Base-by-base conservation (phyloP, 768 basidiomycete species). In the Hygrophoropsis aurantiaca region DNA sequence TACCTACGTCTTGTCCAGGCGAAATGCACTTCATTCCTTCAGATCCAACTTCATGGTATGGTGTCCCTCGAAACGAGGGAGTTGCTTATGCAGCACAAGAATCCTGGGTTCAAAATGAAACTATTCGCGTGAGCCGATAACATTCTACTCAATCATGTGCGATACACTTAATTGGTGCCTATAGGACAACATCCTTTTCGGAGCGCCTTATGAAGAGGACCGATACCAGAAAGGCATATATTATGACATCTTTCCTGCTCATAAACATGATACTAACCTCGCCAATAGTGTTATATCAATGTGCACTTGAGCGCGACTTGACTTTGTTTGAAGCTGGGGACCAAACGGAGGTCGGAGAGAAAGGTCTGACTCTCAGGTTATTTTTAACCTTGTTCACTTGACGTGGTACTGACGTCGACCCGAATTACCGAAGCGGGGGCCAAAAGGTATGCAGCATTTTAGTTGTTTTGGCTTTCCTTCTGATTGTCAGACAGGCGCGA, bases 41-140 rank as follows among this genome's bases (percentile, higher is more conserved):
- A 7, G 61, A 66, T 2, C 68, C 76, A 1, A 74, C 77, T 35
- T 81, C 85, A 0, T 85, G 79, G 75, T 85, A 75, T 61, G 81
- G 78, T 51, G 74, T 91, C 7, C 88, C 90, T 21, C 71, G 87
- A 3, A 67, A 69, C 5, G 72, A 73, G 2, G 87, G 89, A 4
- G 74, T 94, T 35, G 82, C 87, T 3, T 91, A 88, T 60, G 85
- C 85, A 7, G 84, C 85, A 3, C 90, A 94, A 61, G 88, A 90
- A 59, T 82, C 85, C 3, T 94, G 89, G 88, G 82, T 91, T 5
- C 78, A 84, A 60, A 90, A 89, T 54, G 84, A 83, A 48, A 88
- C 86, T 0, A 86, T 89, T 40, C 73, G 69, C 58, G 83, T 81
- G 25, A 18, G 32, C 20, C 16, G 20, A 13, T 18, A n/a, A 2